Base-by-base conservation (phyloP, 2,329 filamentous ascomycete genomes). In the Xenosphaeropsis pyriputrescens region DNA sequence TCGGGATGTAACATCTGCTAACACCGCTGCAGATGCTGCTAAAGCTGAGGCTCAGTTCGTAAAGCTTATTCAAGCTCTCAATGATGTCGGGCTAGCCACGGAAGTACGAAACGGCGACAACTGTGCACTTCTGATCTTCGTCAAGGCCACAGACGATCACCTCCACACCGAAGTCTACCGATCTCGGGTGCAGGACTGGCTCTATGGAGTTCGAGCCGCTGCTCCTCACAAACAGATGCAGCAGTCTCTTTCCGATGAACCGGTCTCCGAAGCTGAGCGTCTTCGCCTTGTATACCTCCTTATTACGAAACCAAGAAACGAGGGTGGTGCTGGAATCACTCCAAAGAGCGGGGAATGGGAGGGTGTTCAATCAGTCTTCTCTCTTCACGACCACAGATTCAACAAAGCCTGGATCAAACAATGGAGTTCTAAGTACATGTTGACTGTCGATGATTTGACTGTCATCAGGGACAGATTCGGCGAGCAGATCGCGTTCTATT, bases 401-500 rank as follows among this genome's bases (percentile, higher is more conserved):
- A 93, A 91, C 57, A 75, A 75, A 42, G 62, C 68, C 18, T 83
- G 85, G 72, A 71, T 93, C 45, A 75, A 79, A 52, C 69, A 78
- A 45, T 81, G 84, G 70, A 79, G 79, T 50, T 74, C 68, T 36
- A 82, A 81, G 55, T 80, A 79, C 43, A 67, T 78, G 32, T 62
- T 88, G 17, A 72, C 75, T 38, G 60, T 74, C 29, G 57, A 67
- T 36, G 73, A 85, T 49, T 62, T 93, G n/a, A 74, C 82, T 51
- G 68, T 73, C 34, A 85, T 93, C 44, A 73, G 81, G 18, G 69
- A 85, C 52, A 68, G 77, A 45, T 85, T 86, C 56, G 85, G 85
- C 35, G 80, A 89, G 57, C 80, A 75, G 55, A 82, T 95, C 41
- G 89, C 84, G 29, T 93, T 93, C 57, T 96, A 96, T 63, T 96